Evolutionary conservation across 2,329 filamentous ascomycete species (phyloP), one percentile per base, ranked within the genome.

Genomic region (Teratosphaeria viscida): DNA sequence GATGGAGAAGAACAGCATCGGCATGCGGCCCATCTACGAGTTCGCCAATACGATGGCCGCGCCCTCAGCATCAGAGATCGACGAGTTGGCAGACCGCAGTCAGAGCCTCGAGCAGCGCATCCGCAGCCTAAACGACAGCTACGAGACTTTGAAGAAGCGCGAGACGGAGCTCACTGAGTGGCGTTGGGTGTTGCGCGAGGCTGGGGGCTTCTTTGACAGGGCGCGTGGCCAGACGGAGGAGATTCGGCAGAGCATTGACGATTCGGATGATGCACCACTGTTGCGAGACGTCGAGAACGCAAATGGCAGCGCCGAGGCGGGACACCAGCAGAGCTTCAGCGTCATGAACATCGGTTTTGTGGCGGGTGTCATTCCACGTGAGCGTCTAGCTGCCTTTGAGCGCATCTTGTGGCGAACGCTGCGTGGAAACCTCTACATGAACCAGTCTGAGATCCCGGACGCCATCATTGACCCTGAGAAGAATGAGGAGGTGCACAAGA

Each of bases 321-420:
- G 63, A 39, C 68, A 66, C 26, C 61, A 70, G 54, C 70, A 72
- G 61, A 72, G 70, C 64, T 96, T 99, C 75, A 94, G 90, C 5
- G 90, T 91, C 63, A 95, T 97, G 89, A 96, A 97, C 77, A 99
- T 99, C 72, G 94, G 94, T 10, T 99, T 99, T 70, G 92, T 99
- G 57, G 89, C 94, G 58, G 94, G 94, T 76, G 94, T 97, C 68
- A 97, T 99, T 68, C 85, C 89, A 43, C 85, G 94, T 58, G 92
- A 97, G 71, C 86, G 92, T 56, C 92, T 99, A 62, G 92, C 87
- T 14, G 89, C 92, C 29, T 99, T 99, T 72, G 95, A 99, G 78
- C 88, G 94, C 61, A 99, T 99, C 67, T 81, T 99, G 57, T 99
- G 94, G 94, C 86, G 94, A 70, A 96, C 95, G 0, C 84, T 99